phyloP scores from a whole-genome alignment of 2,329 filamentous ascomycete species.

The Cercospora sp. region DNA sequence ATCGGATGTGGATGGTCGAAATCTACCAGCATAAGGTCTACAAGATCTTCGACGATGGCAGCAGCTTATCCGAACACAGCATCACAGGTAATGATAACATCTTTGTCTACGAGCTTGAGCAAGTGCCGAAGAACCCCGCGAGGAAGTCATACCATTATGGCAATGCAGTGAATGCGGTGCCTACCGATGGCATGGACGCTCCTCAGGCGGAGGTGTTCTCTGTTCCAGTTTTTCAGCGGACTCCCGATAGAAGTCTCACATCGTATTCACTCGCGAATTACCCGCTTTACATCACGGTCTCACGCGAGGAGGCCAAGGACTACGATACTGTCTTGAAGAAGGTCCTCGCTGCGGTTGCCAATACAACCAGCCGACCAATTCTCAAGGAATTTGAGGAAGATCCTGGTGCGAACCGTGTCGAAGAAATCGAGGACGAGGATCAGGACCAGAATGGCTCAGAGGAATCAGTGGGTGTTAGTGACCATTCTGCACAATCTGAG shows the following conservation, averaged over 20 bases:
- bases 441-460: constrained; percentile 50
- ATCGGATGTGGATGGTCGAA: constrained; percentile 76
- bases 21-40: constrained; percentile 84
- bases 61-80: constrained; percentile 66
- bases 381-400: constrained; percentile 53
- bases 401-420: constrained; percentile 2
- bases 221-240: constrained; percentile 71
- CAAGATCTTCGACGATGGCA: constrained; percentile 74
- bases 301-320: constrained; percentile 67
- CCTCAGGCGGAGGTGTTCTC: constrained; percentile 65
- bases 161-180: constrained; percentile 49
- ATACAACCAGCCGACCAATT: constrained; percentile 70
- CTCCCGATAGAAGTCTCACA: constrained; percentile 43
- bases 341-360: constrained; percentile 71
- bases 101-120: constrained; percentile 75
- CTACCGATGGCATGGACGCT: constrained; percentile 55
- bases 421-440: constrained; percentile 40
- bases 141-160: constrained; percentile 46
- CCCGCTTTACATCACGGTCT: constrained; percentile 70
- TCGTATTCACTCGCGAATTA: constrained; percentile 37
- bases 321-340: constrained; percentile 78
- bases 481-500: constrained; percentile 80
- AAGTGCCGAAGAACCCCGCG: constrained; percentile 75
- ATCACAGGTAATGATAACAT: constrained; percentile 66
- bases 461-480: constrained; percentile 61